Base-by-base conservation (phyloP, 2,329 filamentous ascomycete species). In the Claviceps arundinis region DNA sequence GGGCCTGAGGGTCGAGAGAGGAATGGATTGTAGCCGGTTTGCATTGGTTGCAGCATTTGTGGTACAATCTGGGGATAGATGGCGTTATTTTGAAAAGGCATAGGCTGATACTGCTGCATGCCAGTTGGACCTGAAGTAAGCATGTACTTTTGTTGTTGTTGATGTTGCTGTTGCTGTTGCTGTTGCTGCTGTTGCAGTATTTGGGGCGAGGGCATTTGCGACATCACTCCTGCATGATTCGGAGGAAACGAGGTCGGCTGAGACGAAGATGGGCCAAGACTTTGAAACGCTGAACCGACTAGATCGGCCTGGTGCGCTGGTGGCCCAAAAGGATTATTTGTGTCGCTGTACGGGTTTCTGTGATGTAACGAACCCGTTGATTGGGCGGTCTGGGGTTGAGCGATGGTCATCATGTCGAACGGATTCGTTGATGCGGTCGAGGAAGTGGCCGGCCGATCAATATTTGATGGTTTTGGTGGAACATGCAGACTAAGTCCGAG, bases 221-320 rank as follows among this genome's bases (percentile, higher is more conserved):
- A 26, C 16, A 37, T 41, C 17, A 46, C 41, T n/a, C 30, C 86
- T 51, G 86, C 85, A 1, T 87, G 90, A 51, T 84, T 82, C 61
- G 89, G 81, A 7, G 42, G 14, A 9, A 40, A 14, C n/a, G 89
- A 71, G 40, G 80, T 51, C 34, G 54, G 79, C 58, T 81, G 80
- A 42, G 70, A 55, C 48, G 66, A 65, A 24, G 80, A 80, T 2
- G 95, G 70, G 40, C 87, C 82, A 67, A 95, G 75, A 56, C 79
- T 81, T 62, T 90, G 84, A 61, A 95, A 86, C 1, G 85, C 81
- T 59, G 85, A 80, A 56, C 82, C 80, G 17, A 89, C 66, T 11
- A 60, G 54, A 47, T 70, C 67, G 8, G 59, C 57, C 47, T 69
- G 57, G 57, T 68, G 70, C 16, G 66, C 61, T 2, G 74, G 73